These are phyloP conservation scores for Aspergillus sp. DNA, from an alignment of 2,329 filamentous ascomycete genomes.

Conservation along the genomic window DNA sequence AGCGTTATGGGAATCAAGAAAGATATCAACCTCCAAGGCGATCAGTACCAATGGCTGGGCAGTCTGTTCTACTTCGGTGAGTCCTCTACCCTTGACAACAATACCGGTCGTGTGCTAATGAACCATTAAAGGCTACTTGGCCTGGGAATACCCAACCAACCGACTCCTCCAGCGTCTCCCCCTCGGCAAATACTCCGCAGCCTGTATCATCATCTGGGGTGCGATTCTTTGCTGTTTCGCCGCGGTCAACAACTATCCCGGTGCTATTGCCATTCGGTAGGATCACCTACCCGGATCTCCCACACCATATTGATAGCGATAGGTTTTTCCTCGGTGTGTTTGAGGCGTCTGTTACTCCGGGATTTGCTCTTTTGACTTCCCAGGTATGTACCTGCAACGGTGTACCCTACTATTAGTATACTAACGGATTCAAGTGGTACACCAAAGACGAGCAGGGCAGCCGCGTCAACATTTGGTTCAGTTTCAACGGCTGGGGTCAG, in stretches of 20 bases:
- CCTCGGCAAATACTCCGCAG: constrained; percentile 64
- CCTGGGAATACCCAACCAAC: constrained; percentile 66
- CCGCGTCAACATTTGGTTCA: constrained; percentile 66
- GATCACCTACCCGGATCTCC: neutral
- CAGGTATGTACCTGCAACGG: constrained; percentile 34
- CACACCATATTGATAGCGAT: neutral
- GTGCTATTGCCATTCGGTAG: constrained; percentile 61
- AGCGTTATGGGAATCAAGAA: constrained; percentile 54
- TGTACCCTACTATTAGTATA: neutral
- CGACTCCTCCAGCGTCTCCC: constrained; percentile 63
- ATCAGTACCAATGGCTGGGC: constrained; percentile 53
- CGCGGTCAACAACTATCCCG: constrained; percentile 58
- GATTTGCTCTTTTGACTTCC: constrained; percentile 65
- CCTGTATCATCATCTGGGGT: constrained; percentile 66
- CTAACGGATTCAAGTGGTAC: constrained; percentile 57
- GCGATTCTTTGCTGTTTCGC: constrained; percentile 62
- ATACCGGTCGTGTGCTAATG: neutral
- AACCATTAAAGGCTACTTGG: constrained; percentile 42
- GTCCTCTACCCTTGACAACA: neutral
- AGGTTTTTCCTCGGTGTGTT: constrained; percentile 65
- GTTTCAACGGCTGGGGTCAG: constrained; percentile 64
- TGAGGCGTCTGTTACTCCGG: constrained; percentile 67
- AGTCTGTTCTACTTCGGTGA: constrained; percentile 53
- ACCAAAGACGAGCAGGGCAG: constrained; percentile 67
- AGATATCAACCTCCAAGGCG: constrained; percentile 44